Evolutionary conservation across 164 flowering plant species (phyloP), one percentile per base, ranked within the genome.

Genomic region (Chloranthus sessilifolius): DNA sequence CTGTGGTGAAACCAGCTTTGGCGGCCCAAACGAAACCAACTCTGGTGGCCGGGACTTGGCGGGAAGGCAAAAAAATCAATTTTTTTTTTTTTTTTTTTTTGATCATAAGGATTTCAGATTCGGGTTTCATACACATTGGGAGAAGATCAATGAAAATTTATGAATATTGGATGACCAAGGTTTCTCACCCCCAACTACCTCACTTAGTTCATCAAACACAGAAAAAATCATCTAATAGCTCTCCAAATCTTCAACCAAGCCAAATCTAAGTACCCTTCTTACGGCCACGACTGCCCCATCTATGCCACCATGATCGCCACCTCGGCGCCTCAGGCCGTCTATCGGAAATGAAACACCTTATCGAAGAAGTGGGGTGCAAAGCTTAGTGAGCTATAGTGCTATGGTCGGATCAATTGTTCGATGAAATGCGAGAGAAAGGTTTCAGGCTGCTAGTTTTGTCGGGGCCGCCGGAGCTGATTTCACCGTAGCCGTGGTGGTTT

Each of bases 231-330:
- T 4, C 27, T 73, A 48, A 73, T 68, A 33, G 86, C 96, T 50
- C 74, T 82, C 15, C 55, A 59, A 46, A 49, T 88, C 51, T 88
- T 88, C 70, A 75, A 72, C 10, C 74, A 69, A 60, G 92, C 88
- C 48, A 74, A 75, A 58, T 42, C 61, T 10, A 75, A 52, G 29
- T 78, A 68, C 65, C 89, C 92, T 15, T 71, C 58, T 8, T 85
- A 88, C 56, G 64, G 53, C 26, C 95, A 88, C 72, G 81, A 88
- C 53, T 85, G 87, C 31, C 74, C 80, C 1, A 84, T 78, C 23
- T 88, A 88, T 30, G 74, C 82, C 39, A 67, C 85, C 47, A 80
- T 85, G 72, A 74, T 85, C 50, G 85, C 72, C 33, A 65, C 41
- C 47, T n/a, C n/a, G n/a, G n/a, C n/a, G n/a, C n/a, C n/a, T 67